Evolutionary conservation across 78 protist species (phyloP).

Genomic region (Creolimax fragrantissima): DNA sequence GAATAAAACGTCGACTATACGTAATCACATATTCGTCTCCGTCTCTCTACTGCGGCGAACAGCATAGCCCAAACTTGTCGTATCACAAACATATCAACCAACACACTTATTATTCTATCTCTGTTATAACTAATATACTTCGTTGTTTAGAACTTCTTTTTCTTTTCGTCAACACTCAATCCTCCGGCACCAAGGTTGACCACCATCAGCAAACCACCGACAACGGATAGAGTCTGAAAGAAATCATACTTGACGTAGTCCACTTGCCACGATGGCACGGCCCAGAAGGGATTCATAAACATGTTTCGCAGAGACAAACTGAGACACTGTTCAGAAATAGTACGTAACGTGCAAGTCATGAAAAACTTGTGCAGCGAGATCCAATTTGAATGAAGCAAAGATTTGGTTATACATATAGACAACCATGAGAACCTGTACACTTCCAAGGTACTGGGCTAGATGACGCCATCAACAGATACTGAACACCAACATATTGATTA

Average conservation of each 20-base stretch:
- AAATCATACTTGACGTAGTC: slow-evolving; percentile 35
- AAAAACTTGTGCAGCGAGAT: neutral
- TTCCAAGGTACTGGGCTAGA: too few relatives aligned
- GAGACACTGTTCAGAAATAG: neutral
- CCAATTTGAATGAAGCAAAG: neutral
- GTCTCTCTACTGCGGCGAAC: too few relatives aligned
- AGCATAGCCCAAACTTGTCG: too few relatives aligned
- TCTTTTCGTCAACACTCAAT: slow-evolving; percentile 12
- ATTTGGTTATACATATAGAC: too few relatives aligned
- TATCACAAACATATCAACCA: too few relatives aligned
- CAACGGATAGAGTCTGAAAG: slow-evolving; percentile 31
- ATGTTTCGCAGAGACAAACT: neutral
- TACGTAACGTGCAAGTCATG: neutral
- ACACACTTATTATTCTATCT: too few relatives aligned
- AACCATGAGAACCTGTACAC: too few relatives aligned
- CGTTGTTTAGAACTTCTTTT: neutral
- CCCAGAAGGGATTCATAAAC: slow-evolving; percentile 19
- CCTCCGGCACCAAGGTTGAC: slow-evolving; percentile 18
- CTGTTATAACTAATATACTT: neutral
- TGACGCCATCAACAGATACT: too few relatives aligned
- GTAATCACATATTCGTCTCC: too few relatives aligned
- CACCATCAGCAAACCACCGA: slow-evolving; percentile 26
- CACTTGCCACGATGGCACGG: neutral
- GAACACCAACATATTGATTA: too few relatives aligned
- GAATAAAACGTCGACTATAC: too few relatives aligned